Evolutionary conservation across 225 moss, liverwort and hornwort genomes (phyloP), one percentile per base, ranked within the genome.

Genomic region (Pseudisothecium myosuroides): DNA sequence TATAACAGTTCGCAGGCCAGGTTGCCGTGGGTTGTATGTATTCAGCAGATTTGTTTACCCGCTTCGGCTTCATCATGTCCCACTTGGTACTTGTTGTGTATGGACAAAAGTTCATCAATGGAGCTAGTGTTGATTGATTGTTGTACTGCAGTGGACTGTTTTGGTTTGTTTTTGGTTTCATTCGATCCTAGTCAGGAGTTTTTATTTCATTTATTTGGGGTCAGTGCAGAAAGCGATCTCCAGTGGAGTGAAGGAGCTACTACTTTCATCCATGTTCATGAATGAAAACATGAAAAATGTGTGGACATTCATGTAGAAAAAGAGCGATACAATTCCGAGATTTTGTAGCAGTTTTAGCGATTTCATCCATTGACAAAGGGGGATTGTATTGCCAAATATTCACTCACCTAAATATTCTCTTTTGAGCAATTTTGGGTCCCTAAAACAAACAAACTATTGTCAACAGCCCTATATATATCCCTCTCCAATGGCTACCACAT

Each of bases 31-130:
- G 67, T 52, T 60, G 83, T 80, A 59, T 79, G 86, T 80, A 80
- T 88, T 59, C 27, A 10, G 80, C 88, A 82, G 81, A 92, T 90
- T 90, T 49, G 84, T 87, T 89, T 89, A 90, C 89, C 88, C 78
- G 87, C 67, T 90, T 87, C n/a, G n/a, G n/a, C 76, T 45, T n/a
- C 84, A 84, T 83, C 67, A 87, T 90, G 80, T 80, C 86, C 74
- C 28, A 36, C 86, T 90, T 86, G 83, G 78, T 82, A 41, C 82
- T 56, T 64, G 64, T 17, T 65, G 71, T 68, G 81, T 73, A 14
- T 43, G 60, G 81, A 87, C 74, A 58, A 45, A 87, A 41, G 36
- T 3, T 52, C 84, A 80, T 62, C 52, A 45, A 77, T 73, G 83
- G 65, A 14, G 82, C 20, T 32, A 32, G 32, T 74, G 80, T 39